Base-by-base conservation (phyloP, 176 grass and related monocot genomes). In the Microstegium vimineum region DNA sequence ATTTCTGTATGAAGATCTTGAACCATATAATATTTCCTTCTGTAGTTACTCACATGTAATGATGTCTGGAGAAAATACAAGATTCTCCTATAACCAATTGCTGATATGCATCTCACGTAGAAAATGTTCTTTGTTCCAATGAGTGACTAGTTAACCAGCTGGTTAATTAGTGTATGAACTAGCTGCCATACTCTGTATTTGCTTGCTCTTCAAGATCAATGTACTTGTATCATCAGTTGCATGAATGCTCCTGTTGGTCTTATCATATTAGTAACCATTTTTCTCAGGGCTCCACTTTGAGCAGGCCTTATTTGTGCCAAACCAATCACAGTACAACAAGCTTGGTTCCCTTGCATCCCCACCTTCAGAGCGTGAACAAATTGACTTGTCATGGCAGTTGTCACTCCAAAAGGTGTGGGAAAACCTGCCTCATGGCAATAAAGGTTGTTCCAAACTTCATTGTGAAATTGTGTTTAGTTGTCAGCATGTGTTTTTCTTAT, bases 371-470 rank as follows among this genome's bases (percentile, higher is more conserved):
- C 83, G 86, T 77, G 86, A 87, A 41, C 79, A 91, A 78, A 84
- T 93, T 86, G 90, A 98, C 87, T 78, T 98, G 74, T 93, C 95
- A 79, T 98, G 92, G 92, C 95, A 98, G 40, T 72, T 90, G 15
- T 91, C 89, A 69, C 88, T 98, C 18, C 95, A 98, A 82, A 87
- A 47, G 18, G 84, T 86, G 68, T 98, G 95, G 95, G 90, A 91
- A 59, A 91, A 79, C 49, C 73, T 98, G 72, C 45, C 83, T 75
- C 65, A 84, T 72, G 40, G 49, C 41, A 74, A 90, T 66, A 89
- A 91, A 98, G 92, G 95, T 93, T 86, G 51, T 33, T 77, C 41
- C 47, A 84, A 77, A 30, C 41, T 57, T 86, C 57, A 62, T 56
- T 40, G 10, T 62, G 62, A 35, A 71, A 71, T 52, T 22, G 36